Percentiles rank a stretch among this genome's conserved stretches.
phyloP scores from a whole-genome alignment of 768 basidiomycete species.

The Kwoniella europaea region DNA sequence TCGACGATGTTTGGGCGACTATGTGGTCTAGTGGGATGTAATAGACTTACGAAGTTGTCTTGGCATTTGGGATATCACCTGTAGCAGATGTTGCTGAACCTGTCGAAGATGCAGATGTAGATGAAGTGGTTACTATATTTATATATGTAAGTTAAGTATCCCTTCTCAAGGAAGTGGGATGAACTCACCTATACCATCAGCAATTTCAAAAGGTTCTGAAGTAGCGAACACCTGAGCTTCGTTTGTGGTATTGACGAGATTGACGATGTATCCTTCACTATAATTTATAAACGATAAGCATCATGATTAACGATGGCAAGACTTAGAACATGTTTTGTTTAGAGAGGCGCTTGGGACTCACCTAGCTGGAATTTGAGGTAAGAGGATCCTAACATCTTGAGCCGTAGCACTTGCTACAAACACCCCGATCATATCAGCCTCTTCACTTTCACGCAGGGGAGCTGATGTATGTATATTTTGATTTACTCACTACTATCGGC shows the following conservation, averaged over 20 bases:
- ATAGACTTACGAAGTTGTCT: constrained; percentile 5
- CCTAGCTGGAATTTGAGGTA: constrained; percentile 36
- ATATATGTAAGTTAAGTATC: neutral
- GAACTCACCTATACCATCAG: constrained; percentile 40
- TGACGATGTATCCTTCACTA: constrained; percentile 43
- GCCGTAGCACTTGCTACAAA: constrained; percentile 46
- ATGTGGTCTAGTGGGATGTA: neutral
- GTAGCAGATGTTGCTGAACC: constrained; percentile 2
- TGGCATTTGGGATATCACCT: constrained; percentile 22
- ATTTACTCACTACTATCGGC: constrained; percentile 48
- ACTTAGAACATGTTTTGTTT: too few species aligned
- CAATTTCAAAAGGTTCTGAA: constrained; percentile 40
- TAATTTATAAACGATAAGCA: neutral
- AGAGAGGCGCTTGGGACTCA: constrained; percentile 3
- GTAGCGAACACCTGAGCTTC: constrained; percentile 42
- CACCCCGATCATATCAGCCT: neutral
- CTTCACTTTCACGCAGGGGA: too few species aligned
- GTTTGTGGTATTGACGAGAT: constrained; percentile 47
- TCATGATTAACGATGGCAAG: too few species aligned
- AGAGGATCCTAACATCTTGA: constrained; percentile 35
- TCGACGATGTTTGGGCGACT: too few species aligned
- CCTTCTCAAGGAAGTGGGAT: neutral
- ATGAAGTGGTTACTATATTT: constrained; percentile 8
- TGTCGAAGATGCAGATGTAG: neutral
- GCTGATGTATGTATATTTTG: too few species aligned